A percentile compares a stretch with the other conserved stretches of the same genome.
Evolutionary conservation across 2,329 filamentous ascomycete genomes (phyloP).

Genomic region (Intubia oerlemansii): DNA sequence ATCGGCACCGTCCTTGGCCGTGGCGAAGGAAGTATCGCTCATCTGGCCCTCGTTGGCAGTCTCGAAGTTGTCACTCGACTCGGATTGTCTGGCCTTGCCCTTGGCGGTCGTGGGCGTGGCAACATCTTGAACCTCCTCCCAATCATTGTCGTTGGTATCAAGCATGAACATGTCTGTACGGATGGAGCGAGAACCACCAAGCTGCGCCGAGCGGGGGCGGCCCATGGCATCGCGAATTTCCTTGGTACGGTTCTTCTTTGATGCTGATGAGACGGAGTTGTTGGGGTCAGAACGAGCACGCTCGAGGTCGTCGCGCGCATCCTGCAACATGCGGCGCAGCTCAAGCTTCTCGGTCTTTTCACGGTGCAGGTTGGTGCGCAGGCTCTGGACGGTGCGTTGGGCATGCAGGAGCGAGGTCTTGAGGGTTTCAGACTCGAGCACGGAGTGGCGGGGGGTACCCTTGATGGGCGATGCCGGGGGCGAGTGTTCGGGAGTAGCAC

Average conservation of each 20-base stretch:
- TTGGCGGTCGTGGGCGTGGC: slow-evolving; percentile 23
- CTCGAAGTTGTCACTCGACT: slow-evolving; percentile 50
- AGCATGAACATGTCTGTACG: slow-evolving; percentile 51
- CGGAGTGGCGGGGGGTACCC: slow-evolving; percentile 70
- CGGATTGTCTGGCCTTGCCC: slow-evolving; percentile 13
- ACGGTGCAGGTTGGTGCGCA: slow-evolving; percentile 84
- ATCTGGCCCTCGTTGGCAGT: slow-evolving; percentile 50
- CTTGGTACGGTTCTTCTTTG: slow-evolving; percentile 42
- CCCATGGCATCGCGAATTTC: slow-evolving; percentile 59
- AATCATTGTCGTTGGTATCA: slow-evolving; percentile 53
- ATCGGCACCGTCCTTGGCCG: slow-evolving; percentile 57
- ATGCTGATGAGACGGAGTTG: slow-evolving; percentile 16
- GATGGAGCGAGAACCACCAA: slow-evolving; percentile 54
- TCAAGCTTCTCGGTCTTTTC: slow-evolving; percentile 98
- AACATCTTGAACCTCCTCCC: slow-evolving; percentile 55
- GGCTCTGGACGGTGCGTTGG: slow-evolving; percentile 87
- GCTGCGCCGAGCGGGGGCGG: slow-evolving; percentile 37
- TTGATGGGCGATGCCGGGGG: slow-evolving; percentile 82
- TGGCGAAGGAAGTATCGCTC: slow-evolving; percentile 42
- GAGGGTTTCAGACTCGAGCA: slow-evolving; percentile 87
- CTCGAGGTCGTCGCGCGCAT: slow-evolving; percentile 80
- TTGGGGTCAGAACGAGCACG: slow-evolving; percentile 35
- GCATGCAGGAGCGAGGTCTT: slow-evolving; percentile 88
- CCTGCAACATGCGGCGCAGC: slow-evolving; percentile 83
- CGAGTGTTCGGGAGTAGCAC: slow-evolving; percentile 68